Evolutionary conservation across 1,284 basidiomycete genomes (phyloP), one percentile per base, ranked within the genome.

Genomic region (Erythrobasidium hasegawianum): DNA sequence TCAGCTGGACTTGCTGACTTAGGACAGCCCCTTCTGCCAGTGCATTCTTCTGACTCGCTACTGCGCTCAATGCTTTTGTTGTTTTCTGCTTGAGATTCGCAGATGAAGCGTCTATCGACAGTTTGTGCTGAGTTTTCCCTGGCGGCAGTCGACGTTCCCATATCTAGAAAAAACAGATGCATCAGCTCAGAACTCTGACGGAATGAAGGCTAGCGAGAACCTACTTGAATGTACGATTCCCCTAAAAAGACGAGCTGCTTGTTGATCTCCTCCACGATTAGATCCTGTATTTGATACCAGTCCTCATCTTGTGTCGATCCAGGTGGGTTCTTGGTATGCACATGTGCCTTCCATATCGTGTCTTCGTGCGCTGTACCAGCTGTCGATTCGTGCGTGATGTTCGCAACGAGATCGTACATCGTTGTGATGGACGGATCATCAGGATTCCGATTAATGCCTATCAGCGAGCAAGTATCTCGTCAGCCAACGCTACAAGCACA

Each of bases 201-300:
- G 5, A 33, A n/a, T 4, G 33, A 33, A 33, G 11, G 33, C 33
- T 26, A 20, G 18, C 1, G 9, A n/a, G n/a, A 20, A 27, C 67
- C 26, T 20, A 91, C 92, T 83, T 97, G 96, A 54, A 99, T 80
- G 55, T 96, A 89, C 26, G 89, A 92, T 78, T 98, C 96, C 27
- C 94, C 95, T 40, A 99, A 81, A 77, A 97, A 95, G 69, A 99
- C 94, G 90, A 99, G 94, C 75, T 97, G 93, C 77, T 88, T 89
- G 70, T 94, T 84, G 38, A 92, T 89, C 75, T 97, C 91, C 75
- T 95, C 89, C 8, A 99, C 94, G 66, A 96, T 89, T 67, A 98
- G 82, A 80, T 99, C 96, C 78, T 98, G 94, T 66, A 97, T 89
- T 79, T 93, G 88, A 78, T 90, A 90, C 96, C 96, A 98, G 76